These are phyloP conservation scores for Clonostachys rosea DNA, from an alignment of 2,329 filamentous ascomycete genomes.

Conservation along the genomic window DNA sequence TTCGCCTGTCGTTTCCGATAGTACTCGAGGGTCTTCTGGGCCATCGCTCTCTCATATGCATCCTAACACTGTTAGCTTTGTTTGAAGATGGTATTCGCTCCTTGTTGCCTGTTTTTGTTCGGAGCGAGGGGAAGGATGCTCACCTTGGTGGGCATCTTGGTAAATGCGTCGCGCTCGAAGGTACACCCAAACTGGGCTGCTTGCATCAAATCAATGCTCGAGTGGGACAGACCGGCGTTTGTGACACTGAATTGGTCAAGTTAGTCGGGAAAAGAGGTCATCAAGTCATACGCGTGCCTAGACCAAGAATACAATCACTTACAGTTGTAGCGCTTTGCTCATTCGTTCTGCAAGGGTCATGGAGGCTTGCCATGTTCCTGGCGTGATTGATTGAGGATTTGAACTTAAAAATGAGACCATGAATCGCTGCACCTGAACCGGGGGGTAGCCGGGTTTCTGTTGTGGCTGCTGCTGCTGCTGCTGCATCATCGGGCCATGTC, in stretches of 20 bases:
- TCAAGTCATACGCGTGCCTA: background rate
- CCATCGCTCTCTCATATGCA: conserved; percentile 44
- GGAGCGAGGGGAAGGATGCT: background rate
- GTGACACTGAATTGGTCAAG: conserved; percentile 34
- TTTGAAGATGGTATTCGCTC: background rate
- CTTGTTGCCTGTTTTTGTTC: too few relatives aligned
- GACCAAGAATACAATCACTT: conserved; percentile 10
- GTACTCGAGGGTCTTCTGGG: conserved; percentile 39
- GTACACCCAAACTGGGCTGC: conserved; percentile 34
- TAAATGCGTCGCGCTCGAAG: conserved; percentile 43
- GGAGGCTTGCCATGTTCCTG: conserved; percentile 28
- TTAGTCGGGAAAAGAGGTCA: conserved; percentile 5
- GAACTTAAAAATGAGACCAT: too few relatives aligned
- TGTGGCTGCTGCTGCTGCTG: conserved; percentile 18
- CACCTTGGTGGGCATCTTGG: conserved; percentile 43
- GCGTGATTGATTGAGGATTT: too few relatives aligned
- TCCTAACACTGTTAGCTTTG: conserved; percentile 27
- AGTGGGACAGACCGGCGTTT: conserved; percentile 39
- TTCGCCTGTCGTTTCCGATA: conserved; percentile 45
- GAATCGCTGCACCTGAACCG: background rate
- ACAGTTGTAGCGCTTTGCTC: conserved; percentile 37
- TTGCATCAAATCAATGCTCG: conserved; percentile 31
- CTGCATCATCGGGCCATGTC: conserved; percentile 38
- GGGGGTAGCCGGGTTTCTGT: background rate
- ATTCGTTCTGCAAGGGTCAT: conserved; percentile 32